Evolutionary conservation across 495 filamentous ascomycete species (phyloP).

Genomic region (Astrothelium macrocarpum): DNA sequence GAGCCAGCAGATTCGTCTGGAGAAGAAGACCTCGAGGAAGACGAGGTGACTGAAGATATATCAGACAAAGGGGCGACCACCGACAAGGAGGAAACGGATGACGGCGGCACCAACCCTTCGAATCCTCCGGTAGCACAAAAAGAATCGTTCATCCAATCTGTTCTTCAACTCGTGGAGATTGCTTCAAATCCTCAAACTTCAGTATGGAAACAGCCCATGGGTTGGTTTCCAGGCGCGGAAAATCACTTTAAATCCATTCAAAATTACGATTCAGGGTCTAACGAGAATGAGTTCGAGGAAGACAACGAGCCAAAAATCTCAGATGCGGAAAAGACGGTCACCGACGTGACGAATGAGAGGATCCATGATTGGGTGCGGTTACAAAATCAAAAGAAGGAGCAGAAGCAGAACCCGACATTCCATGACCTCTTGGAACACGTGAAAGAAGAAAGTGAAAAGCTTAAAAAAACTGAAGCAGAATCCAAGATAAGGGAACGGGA

Average conservation of each 20-base stretch:
- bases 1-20: too few relatives aligned
- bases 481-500: background rate
- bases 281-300: background rate
- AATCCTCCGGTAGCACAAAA: background rate
- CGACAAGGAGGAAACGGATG: background rate
- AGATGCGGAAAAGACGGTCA: background rate
- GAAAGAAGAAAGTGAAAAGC: background rate
- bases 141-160: background rate
- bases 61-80: background rate
- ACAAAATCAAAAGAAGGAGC: background rate
- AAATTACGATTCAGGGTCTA: background rate
- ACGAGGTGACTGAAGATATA: background rate
- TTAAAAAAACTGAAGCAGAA: background rate
- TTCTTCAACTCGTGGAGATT: background rate
- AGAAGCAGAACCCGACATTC: background rate
- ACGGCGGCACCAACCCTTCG: background rate
- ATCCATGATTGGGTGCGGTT: background rate
- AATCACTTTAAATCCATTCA: background rate
- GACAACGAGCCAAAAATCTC: background rate
- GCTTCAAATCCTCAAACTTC: background rate
- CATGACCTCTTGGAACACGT: background rate
- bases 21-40: too few relatives aligned
- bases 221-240: background rate
- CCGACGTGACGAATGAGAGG: slow-evolving; percentile 4
- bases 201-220: background rate